Evolutionary conservation across 2,329 filamentous ascomycete genomes (phyloP).

Genomic region (Hansfordia pulvinata): DNA sequence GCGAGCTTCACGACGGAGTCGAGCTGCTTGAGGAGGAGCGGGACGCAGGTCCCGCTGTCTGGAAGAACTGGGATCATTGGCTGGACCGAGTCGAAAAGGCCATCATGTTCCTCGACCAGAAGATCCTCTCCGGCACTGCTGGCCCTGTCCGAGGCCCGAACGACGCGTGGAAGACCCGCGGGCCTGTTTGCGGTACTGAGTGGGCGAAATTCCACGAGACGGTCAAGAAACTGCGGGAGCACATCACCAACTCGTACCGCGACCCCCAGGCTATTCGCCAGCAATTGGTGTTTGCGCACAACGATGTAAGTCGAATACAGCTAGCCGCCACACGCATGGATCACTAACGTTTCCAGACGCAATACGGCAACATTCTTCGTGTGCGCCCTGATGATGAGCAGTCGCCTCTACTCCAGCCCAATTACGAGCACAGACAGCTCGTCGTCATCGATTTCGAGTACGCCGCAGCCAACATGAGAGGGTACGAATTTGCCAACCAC

Average conservation of each 20-base stretch:
- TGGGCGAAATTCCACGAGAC: constrained; percentile 67
- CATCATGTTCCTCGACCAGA: constrained; percentile 40
- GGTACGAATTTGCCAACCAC: constrained; percentile 92
- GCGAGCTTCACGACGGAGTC: constrained; percentile 87
- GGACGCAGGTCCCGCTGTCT: constrained; percentile 67
- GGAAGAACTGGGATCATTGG: constrained; percentile 94
- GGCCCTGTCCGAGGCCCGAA: constrained; percentile 14
- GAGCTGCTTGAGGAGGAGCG: constrained; percentile 71
- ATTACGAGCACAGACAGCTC: constrained; percentile 90
- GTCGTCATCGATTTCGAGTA: constrained; percentile 99
- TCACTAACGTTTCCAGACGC: constrained; percentile 47
- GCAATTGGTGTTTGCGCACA: constrained; percentile 86
- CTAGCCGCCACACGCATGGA: background rate
- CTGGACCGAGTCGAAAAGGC: constrained; percentile 50
- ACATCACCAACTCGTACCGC: constrained; percentile 61
- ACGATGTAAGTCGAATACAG: constrained; percentile 54
- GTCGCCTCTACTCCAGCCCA: constrained; percentile 75
- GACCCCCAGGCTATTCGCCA: constrained; percentile 53
- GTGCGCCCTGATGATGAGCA: constrained; percentile 52
- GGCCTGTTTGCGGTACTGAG: constrained; percentile 69
- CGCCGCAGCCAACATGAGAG: constrained; percentile 74
- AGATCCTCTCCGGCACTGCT: constrained; percentile 34
- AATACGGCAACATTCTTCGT: constrained; percentile 95
- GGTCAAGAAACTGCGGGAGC: constrained; percentile 64
- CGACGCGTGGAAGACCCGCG: constrained; percentile 51